Percentiles rank a stretch among this genome's conserved stretches.
Conservation (phyloP, 108 stramenopile genomes). For the Nannochloropsis gaditana region DNA sequence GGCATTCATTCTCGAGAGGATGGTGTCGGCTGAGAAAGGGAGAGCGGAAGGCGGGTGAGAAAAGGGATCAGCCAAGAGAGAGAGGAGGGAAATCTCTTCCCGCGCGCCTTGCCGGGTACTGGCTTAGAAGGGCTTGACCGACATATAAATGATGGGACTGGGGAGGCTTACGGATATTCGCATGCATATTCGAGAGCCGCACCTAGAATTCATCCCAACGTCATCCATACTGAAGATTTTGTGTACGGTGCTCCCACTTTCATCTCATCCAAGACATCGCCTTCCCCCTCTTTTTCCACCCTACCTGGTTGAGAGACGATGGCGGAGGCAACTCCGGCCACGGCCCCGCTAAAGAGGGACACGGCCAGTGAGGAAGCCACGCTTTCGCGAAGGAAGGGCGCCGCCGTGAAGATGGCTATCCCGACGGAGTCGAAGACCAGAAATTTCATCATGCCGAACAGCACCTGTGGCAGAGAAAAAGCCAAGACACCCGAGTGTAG, state of each 20-base stretch:
- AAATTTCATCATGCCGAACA: conserved; percentile 89
- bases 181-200: background rate
- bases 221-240: no score
- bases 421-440: conserved; percentile 80
- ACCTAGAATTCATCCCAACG: background rate
- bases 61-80: background rate
- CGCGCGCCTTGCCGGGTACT: no score
- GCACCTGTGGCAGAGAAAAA: conserved; percentile 59
- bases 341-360: conserved; percentile 73
- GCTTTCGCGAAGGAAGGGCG: conserved; percentile 56
- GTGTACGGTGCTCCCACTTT: background rate
- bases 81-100: background rate
- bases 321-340: conserved; percentile 69
- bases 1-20: conserved; percentile 59
- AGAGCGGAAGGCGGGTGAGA: conserved; percentile 53
- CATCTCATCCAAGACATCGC: background rate
- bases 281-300: conserved; percentile 33
- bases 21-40: conserved; percentile 66
- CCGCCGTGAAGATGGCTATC: conserved; percentile 60
- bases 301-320: conserved; percentile 86
- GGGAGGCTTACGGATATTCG: background rate
- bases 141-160: background rate
- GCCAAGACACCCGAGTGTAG: background rate
- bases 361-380: conserved; percentile 67
- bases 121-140: background rate